These are phyloP conservation scores for Pyrrhoderma noxium DNA, from an alignment of 1,284 basidiomycete genomes.

Conservation along the genomic window DNA sequence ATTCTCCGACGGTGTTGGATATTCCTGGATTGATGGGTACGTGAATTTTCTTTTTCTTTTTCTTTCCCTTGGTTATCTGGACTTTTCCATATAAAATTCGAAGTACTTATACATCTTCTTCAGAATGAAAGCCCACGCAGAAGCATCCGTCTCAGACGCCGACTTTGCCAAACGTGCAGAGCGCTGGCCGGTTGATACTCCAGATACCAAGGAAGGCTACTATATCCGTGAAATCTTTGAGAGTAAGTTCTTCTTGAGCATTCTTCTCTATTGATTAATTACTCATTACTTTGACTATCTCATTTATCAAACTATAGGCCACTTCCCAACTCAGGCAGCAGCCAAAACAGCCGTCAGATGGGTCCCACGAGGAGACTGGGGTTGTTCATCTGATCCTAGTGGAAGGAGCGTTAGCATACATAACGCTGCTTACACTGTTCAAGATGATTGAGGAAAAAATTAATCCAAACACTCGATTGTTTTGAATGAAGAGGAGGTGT, in stretches of 20 bases:
- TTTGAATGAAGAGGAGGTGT: no score
- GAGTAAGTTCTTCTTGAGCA: conserved; percentile 33
- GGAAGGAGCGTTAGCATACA: conserved; percentile 95
- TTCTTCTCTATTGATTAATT: conserved; percentile 7
- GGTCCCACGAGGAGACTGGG: conserved; percentile 96
- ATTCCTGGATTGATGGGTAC: conserved; percentile 98
- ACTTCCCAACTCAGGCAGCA: conserved; percentile 82
- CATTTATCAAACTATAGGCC: no score
- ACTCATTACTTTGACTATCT: conserved; percentile 15
- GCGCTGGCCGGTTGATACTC: conserved; percentile 78
- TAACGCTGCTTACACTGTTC: conserved; percentile 78
- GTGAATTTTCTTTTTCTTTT: conserved; percentile 19
- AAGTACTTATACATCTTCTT: neutral
- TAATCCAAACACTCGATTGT: no score
- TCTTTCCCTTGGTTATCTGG: conserved; percentile 1
- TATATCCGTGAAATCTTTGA: conserved; percentile 94
- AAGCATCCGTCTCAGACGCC: conserved; percentile 71
- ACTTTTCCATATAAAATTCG: neutral
- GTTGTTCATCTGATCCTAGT: conserved; percentile 90
- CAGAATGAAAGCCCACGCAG: conserved; percentile 90
- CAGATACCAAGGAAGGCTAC: conserved; percentile 98
- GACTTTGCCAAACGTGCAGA: conserved; percentile 68
- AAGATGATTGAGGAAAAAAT: neutral
- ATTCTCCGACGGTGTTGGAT: conserved; percentile 98
- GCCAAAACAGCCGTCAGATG: conserved; percentile 92